These are phyloP conservation scores for Tolypocladium ophioglossoides DNA, from an alignment of 2,329 filamentous ascomycete species.

Conservation along the genomic window DNA sequence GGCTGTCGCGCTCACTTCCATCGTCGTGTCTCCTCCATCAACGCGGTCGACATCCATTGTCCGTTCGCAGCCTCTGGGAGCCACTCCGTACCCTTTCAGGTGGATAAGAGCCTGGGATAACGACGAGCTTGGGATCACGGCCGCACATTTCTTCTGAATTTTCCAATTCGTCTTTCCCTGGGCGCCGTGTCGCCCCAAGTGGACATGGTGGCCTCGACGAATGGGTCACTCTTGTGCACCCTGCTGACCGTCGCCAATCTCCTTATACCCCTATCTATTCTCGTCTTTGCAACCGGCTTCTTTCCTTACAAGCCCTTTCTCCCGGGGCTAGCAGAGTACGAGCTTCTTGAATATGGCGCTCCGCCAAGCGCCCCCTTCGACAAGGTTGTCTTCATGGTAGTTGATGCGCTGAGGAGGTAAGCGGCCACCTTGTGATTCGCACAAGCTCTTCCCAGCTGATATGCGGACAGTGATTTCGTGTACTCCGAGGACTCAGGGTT, in stretches of 20 bases:
- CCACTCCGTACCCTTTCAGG: background rate
- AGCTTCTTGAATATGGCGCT: constrained; percentile 40
- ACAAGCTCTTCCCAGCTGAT: constrained; percentile 8
- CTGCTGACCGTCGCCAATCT: constrained; percentile 61
- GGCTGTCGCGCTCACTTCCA: background rate
- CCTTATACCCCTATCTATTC: constrained; percentile 62
- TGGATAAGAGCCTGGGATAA: background rate
- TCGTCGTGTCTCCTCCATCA: background rate
- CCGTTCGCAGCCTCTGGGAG: background rate
- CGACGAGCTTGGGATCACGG: background rate
- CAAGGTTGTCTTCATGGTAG: constrained; percentile 91
- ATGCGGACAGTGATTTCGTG: constrained; percentile 69
- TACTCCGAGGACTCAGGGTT: constrained; percentile 75
- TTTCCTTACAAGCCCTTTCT: constrained; percentile 96
- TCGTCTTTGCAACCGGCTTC: constrained; percentile 80
- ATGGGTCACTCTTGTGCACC: constrained; percentile 18
- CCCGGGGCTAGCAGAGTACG: constrained; percentile 67
- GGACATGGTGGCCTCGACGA: constrained; percentile 13
- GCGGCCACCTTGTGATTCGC: background rate
- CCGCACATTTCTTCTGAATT: no score
- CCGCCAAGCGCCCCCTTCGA: constrained; percentile 66
- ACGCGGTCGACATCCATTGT: background rate
- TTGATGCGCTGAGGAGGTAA: constrained; percentile 86
- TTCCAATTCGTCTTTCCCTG: constrained; percentile 2
- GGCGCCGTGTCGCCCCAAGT: background rate